Evolutionary conservation across 2,329 filamentous ascomycete genomes (phyloP), one percentile per base, ranked within the genome.

Genomic region (Penicillium rolfsii): DNA sequence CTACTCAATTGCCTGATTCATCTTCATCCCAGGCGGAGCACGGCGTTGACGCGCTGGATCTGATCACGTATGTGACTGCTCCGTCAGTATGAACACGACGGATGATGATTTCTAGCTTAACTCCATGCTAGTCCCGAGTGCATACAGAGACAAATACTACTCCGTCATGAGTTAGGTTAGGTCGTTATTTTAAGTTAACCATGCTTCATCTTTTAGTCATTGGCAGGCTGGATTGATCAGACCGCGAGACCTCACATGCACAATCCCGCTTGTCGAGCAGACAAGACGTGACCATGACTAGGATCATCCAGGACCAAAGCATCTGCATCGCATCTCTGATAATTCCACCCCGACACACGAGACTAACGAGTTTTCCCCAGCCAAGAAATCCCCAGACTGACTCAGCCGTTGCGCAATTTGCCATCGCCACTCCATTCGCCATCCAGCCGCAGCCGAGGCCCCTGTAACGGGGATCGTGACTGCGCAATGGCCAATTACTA

Each of bases 361-460:
- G 19, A 22, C 19, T 22, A 22, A 22, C 24, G 14, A 30, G 16
- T 14, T 49, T 33, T 9, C 28, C 46, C 46, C 46, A 49, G 26
- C 46, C 28, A n/a, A n/a, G 12, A n/a, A 11, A 14, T 22, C 46
- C 14, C 28, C 46, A 50, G n/a, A 33, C 28, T 30, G 16, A 19
- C 6, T 22, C 6, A 3, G 26, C 11, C 22, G 24, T 45, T 8
- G 4, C 8, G 16, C 14, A 26, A 46, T 28, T 28, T 46, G 43
- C 43, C 43, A 43, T 43, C 43, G 6, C 6, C 11, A 36, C 35
- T 36, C 35, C 35, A 46, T 26, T 24, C 43, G 24, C 43, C 43
- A 46, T 24, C 43, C 19, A 46, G 43, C 19, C 19, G 14, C 46
- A 49, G 46, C 46, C 46, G 46, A 49, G 46, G 46, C n/a, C 46